Percentiles rank a stretch among this genome's conserved stretches.
Conservation (phyloP, 768 basidiomycete species). For the Rhizopogon vinicolor region DNA sequence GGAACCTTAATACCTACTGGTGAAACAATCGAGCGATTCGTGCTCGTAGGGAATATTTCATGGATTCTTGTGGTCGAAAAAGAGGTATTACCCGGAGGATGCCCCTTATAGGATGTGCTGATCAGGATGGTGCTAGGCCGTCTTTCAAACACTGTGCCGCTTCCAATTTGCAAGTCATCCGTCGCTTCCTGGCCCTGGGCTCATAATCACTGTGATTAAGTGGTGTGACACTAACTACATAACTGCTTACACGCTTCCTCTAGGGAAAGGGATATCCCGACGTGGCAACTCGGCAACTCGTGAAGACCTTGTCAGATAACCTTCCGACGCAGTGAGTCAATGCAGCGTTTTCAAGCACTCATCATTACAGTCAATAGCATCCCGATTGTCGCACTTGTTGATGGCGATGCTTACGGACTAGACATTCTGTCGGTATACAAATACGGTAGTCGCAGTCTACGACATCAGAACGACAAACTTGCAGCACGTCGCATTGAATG, state of each 20-base stretch:
- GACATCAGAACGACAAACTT: slow-evolving; percentile 66
- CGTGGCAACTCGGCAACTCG: slow-evolving; percentile 81
- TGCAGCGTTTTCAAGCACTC: not conserved
- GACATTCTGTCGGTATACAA: slow-evolving; percentile 90
- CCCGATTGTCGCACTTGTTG: slow-evolving; percentile 77
- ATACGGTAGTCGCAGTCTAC: slow-evolving; percentile 67
- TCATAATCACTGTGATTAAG: slow-evolving; percentile 68
- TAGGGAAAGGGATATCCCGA: slow-evolving; percentile 99
- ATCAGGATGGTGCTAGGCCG: slow-evolving; percentile 54
- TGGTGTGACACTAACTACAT: not conserved
- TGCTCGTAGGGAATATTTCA: slow-evolving; percentile 44
- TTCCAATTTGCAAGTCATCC: slow-evolving; percentile 46
- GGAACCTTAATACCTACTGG: slow-evolving; percentile 72
- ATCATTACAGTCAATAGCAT: slow-evolving; percentile 41
- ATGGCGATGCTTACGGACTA: slow-evolving; percentile 88
- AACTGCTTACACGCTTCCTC: slow-evolving; percentile 4
- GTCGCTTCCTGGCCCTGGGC: slow-evolving; percentile 54
- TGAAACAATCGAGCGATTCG: slow-evolving; percentile 65
- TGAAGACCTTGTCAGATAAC: slow-evolving; percentile 64
- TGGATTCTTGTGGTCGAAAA: slow-evolving; percentile 95
- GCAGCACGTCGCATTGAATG: slow-evolving; percentile 69
- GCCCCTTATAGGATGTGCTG: not conserved
- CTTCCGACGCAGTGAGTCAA: slow-evolving; percentile 52
- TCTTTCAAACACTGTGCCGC: slow-evolving; percentile 85
- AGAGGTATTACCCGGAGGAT: slow-evolving; percentile 50